These are phyloP conservation scores for Zanthoxylum bungeanum DNA, from an alignment of 345 rosid species.

Conservation along the genomic window DNA sequence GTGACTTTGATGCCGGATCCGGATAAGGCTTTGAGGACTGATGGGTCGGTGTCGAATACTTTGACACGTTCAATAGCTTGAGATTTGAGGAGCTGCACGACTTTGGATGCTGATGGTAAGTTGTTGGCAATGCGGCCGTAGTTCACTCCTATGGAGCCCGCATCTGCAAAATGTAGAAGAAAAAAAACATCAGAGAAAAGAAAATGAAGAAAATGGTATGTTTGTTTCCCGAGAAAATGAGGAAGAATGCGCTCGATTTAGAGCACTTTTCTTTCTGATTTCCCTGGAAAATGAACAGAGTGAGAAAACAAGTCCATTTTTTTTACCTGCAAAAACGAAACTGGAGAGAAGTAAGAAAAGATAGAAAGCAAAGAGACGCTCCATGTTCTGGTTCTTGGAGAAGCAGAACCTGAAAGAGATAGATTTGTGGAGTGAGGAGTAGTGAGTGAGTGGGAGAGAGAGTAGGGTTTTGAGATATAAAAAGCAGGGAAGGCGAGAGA, in stretches of 20 bases:
- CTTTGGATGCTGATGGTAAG: conserved; percentile 72
- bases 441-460: neutral
- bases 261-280: neutral
- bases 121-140: conserved; percentile 83
- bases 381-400: conserved; percentile 24
- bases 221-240: conserved; percentile 2
- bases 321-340: conserved; percentile 30
- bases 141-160: conserved; percentile 86
- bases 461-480: neutral
- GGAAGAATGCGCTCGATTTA: neutral
- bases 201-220: neutral
- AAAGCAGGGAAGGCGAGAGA: neutral
- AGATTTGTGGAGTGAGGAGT: neutral
- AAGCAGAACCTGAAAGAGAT: neutral
- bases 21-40: conserved; percentile 74
- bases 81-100: conserved; percentile 64
- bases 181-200: neutral
- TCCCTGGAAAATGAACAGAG: neutral
- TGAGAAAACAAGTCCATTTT: neutral
- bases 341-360: conserved; percentile 4
- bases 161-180: conserved; percentile 38
- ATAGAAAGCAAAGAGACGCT: neutral
- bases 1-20: conserved; percentile 81
- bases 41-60: conserved; percentile 73
- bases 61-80: conserved; percentile 72